Base-by-base conservation (phyloP, 768 basidiomycete species). In the Rhizopogon rudus region DNA sequence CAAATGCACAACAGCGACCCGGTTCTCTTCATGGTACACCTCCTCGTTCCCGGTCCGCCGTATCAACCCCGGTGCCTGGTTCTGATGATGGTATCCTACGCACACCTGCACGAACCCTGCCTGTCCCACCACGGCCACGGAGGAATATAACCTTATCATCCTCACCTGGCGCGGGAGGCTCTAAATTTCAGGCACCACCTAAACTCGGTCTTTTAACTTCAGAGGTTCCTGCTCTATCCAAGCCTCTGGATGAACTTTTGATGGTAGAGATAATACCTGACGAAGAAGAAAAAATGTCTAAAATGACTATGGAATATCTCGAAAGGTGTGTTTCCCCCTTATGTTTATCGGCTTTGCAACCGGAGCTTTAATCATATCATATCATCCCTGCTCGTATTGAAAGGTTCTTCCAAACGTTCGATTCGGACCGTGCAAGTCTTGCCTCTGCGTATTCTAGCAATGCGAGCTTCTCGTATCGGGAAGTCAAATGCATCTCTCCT, bases 391-490 rank as follows among this genome's bases (percentile, higher is more conserved):
- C 51, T 12, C 16, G 20, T 54, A 40, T 50, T 46, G 42, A 41
- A 48, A 72, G 69, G 52, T 70, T 69, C 22, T 28, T 70, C 25
- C 67, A 69, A 55, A 69, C 57, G 3, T 70, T 70, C 50, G 69
- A 70, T 51, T 37, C 44, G 16, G 69, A 72, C 46, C 68, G 69
- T 37, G 62, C 64, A 43, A 65, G 61, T 51, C 69, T 70, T 49
- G 69, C 69, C 33, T 65, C 70, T 40, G 69, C 69, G 14, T 70
- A 70, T 46, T 63, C 62, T 44, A 54, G 60, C 37, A 58, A 60
- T 6, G 67, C 67, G n/a, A 67, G 66, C 41, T 71, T 72, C 25
- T 64, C 62, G 41, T 72, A 63, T 55, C 65, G 67, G 53, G 55
- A 49, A 28, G 62, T 69, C 41, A 49, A 54, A 43, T 57, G 45